Base-by-base conservation (phyloP, 177 flowering plant genomes). In the Vitis hybrid region DNA sequence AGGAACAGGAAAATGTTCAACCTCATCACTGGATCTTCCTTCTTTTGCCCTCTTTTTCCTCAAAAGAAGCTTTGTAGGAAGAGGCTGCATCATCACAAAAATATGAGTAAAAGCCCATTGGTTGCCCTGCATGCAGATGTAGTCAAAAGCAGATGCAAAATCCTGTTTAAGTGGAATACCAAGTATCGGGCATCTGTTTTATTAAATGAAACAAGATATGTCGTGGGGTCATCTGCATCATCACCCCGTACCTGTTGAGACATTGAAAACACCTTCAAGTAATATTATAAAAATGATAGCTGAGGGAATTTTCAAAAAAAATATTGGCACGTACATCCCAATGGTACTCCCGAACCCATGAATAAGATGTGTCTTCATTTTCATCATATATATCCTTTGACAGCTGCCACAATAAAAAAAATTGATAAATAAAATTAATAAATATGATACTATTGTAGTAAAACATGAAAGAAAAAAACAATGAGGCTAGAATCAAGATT, bases 261-360 rank as follows among this genome's bases (percentile, higher is more conserved):
- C 53, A 67, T 55, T 16, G 49, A 45, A 34, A 18, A 48, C 61
- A 50, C 34, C 14, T 53, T 68, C 12, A 65, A 62, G 5, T 1
- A 68, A 45, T 13, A 62, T 26, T 52, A 6, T 14, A 16, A 12
- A 65, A 11, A 64, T 8, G 11, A 34, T 13, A 51, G 19, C 53
- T 58, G 59, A 68, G 13, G 5, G 39, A 31, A 15, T 39, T 58
- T 48, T 63, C 6, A 6, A 67, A 59, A 52, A 29, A 53, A 2
- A 26, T 20, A 8, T 16, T 31, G 68, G 67, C 61, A 87, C 99
- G 55, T 91, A 94, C 97, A 86, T 93, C 96, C 90, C 91, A 93
- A 48, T 90, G 86, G 72, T 93, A 95, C 73, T 93, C 99, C 49
- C 99, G 91, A 63, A 95, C 78, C 99, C 98, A 95, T 34, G 92